phyloP scores from a whole-genome alignment of 768 basidiomycete species.

The Pulveroboletus sp. region DNA sequence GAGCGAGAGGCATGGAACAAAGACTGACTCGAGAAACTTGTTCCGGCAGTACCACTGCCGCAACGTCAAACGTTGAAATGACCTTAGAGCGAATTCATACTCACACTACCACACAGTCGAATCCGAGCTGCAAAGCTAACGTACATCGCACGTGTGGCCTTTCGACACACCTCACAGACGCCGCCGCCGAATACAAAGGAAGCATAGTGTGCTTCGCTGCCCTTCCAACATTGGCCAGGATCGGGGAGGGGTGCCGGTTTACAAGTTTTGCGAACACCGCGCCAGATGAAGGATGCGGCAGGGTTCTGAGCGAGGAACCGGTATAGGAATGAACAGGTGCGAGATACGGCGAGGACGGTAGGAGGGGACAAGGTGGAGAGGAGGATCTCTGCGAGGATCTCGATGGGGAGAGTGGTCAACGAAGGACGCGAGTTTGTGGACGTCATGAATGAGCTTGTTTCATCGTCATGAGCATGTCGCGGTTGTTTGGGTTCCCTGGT shows the following conservation, averaged over 20 bases:
- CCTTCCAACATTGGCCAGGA: constrained; percentile 35
- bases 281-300: constrained; percentile 55
- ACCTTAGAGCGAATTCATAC: constrained; percentile 4
- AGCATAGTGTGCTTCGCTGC: constrained; percentile 55
- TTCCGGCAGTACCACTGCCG: constrained; percentile 20
- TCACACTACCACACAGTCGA: constrained; percentile 41
- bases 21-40: constrained; percentile 14
- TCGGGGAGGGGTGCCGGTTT: constrained; percentile 37
- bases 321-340: constrained; percentile 53
- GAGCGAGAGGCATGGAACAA: neutral
- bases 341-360: constrained; percentile 55
- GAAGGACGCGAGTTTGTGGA: neutral
- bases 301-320: constrained; percentile 41
- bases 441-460: neutral
- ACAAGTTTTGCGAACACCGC: constrained; percentile 39
- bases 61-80: neutral
- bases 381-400: constrained; percentile 62
- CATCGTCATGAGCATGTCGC: neutral
- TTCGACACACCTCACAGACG: constrained; percentile 51
- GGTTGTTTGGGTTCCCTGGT: constrained; percentile 11
- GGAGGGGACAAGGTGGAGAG: constrained; percentile 46
- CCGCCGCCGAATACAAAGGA: constrained; percentile 60
- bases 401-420: constrained; percentile 45
- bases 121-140: constrained; percentile 45
- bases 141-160: constrained; percentile 35